A percentile compares a stretch with the other conserved stretches of the same genome.
These are phyloP conservation scores for Zygoascus bituminiphila DNA, from an alignment of 805 yeast genomes.

Conservation along the genomic window DNA sequence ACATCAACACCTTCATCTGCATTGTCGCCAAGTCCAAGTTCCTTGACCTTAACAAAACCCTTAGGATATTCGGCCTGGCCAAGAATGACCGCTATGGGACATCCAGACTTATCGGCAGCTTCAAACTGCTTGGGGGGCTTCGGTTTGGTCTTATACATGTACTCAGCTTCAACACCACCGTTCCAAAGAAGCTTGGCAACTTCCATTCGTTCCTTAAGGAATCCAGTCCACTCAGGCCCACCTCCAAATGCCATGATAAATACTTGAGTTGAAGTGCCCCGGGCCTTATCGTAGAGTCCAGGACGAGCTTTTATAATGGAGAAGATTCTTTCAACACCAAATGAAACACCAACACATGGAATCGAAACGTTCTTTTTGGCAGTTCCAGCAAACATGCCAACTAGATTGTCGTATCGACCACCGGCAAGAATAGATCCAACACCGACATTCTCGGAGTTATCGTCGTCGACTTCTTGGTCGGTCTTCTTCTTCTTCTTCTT, in stretches of 20 bases:
- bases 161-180: conserved; percentile 85
- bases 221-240: conserved; percentile 93
- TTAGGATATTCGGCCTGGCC: conserved; percentile 89
- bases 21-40: conserved; percentile 79
- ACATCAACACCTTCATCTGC: conserved; percentile 83
- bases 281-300: conserved; percentile 51
- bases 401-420: conserved; percentile 94
- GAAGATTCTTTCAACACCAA: conserved; percentile 93
- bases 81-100: conserved; percentile 80
- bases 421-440: conserved; percentile 99
- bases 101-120: conserved; percentile 92
- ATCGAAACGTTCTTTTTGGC: conserved; percentile 69
- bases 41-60: conserved; percentile 79
- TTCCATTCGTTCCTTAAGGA: conserved; percentile 83
- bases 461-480: conserved; percentile 55
- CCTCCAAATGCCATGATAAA: conserved; percentile 98
- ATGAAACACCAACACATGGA: conserved; percentile 96
- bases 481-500: conserved; percentile 33
- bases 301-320: conserved; percentile 77
- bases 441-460: conserved; percentile 94
- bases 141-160: conserved; percentile 84
- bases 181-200: conserved; percentile 79
- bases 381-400: conserved; percentile 87
- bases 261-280: conserved; percentile 86
- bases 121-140: conserved; percentile 95